Base-by-base conservation (phyloP, 2,329 filamentous ascomycete genomes). In the Kalmusia sp. region DNA sequence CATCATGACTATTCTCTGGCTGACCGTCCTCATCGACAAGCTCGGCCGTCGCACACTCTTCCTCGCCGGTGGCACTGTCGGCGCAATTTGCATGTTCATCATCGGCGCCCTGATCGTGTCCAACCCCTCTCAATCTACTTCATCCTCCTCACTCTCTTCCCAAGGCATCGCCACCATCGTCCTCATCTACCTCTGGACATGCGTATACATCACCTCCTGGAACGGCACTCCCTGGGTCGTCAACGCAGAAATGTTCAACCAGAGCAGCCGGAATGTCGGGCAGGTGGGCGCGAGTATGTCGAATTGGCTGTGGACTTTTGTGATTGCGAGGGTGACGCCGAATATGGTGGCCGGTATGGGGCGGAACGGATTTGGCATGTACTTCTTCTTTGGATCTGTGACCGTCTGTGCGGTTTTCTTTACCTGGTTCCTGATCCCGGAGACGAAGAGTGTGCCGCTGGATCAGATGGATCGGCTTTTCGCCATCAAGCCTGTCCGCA, bases 151-250 rank as follows among this genome's bases (percentile, higher is more conserved):
- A 24, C 76, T 79, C 49, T 75, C 67, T 25, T 68, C 59, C 43
- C 82, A 79, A 11, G 85, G 85, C 14, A 84, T 86, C 45, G 82
- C 83, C 0, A 85, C 86, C 14, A 82, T 89, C 48, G 85, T 87
- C 70, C 89, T 90, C 79, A 89, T 90, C 77, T 90, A 90, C 65
- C 79, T 91, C 1, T 91, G 86, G 86, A 90, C 87, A 1, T 84
- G 82, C 0, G 86, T 88, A 70, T 92, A 92, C 75, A 90, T 87
- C 0, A 87, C 77, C 2, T 75, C 84, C 0, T 90, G 87, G 87
- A 90, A 90, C 68, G 87, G 87, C 4, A 90, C 87, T 0, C 89
- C 88, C 0, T 92, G 89, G 89, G 87, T 92, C 25, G 75, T 90
- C 66, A 91, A 90, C 78, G 73, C 70, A 0, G 88, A 92, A 73